These are phyloP conservation scores for Pythium periplocum DNA, from an alignment of 352 stramenopile genomes.

Conservation along the genomic window DNA sequence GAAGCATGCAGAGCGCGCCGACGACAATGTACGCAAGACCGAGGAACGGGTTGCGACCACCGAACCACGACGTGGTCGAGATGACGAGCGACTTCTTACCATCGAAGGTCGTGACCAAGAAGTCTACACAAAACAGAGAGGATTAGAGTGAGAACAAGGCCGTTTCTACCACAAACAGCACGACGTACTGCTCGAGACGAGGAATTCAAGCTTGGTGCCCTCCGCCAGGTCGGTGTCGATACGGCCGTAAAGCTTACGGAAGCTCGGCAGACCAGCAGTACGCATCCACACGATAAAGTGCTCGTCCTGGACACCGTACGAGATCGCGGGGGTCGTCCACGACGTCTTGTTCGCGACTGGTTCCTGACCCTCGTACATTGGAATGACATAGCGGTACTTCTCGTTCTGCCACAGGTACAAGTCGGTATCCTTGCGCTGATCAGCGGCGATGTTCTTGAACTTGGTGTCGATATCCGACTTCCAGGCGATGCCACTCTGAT, in stretches of 20 bases:
- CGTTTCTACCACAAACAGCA: slow-evolving; percentile 1
- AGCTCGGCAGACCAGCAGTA: slow-evolving; percentile 95
- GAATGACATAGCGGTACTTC: slow-evolving; percentile 77
- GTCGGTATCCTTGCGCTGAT: slow-evolving; percentile 27
- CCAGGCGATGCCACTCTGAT: slow-evolving; percentile 97
- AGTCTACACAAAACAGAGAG: slow-evolving; percentile 67
- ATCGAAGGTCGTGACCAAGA: slow-evolving; percentile 92
- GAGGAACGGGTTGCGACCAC: slow-evolving; percentile 95
- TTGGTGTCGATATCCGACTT: slow-evolving; percentile 94
- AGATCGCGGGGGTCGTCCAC: slow-evolving; percentile 55
- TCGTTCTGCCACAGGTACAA: slow-evolving; percentile 84
- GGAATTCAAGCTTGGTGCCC: slow-evolving; percentile 89
- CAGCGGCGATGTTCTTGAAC: slow-evolving; percentile 90
- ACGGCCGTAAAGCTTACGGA: slow-evolving; percentile 99
- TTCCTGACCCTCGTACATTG: slow-evolving; percentile 48
- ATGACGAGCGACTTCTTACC: slow-evolving; percentile 97
- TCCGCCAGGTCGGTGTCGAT: slow-evolving; percentile 91
- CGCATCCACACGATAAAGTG: slow-evolving; percentile 99
- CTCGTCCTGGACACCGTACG: slow-evolving; percentile 95
- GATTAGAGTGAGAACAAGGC: slow-evolving; percentile 6
- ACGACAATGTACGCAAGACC: slow-evolving; percentile 95
- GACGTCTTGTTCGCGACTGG: slow-evolving; percentile 72
- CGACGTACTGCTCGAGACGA: slow-evolving; percentile 86
- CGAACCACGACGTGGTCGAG: slow-evolving; percentile 94
- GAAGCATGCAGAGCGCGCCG: slow-evolving; percentile 90